Percentiles rank a stretch among this genome's conserved stretches.
These are phyloP conservation scores for Trichoderma afroharzianum DNA, from an alignment of 2,329 filamentous ascomycete genomes.

Conservation along the genomic window DNA sequence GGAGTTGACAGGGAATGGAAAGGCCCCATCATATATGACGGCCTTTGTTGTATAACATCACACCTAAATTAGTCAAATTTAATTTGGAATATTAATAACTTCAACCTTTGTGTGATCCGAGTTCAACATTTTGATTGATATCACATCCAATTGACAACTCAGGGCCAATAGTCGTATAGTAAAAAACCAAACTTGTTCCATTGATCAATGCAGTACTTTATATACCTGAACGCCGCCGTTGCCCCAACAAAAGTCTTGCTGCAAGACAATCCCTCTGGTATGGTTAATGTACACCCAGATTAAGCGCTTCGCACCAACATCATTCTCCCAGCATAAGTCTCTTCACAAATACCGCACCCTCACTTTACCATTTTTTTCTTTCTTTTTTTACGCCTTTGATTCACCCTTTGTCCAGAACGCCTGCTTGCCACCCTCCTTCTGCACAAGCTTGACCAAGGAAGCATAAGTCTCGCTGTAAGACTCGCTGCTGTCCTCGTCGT, in stretches of 20 bases:
- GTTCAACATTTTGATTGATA: neutral
- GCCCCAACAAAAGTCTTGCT: constrained; percentile 28
- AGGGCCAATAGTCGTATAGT: neutral
- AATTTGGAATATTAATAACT: neutral
- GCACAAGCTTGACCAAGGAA: constrained; percentile 61
- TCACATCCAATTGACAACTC: too few species aligned
- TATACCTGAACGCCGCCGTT: constrained; percentile 39
- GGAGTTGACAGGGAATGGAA: neutral
- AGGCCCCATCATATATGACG: neutral
- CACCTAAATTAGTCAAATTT: neutral
- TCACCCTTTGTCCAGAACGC: constrained; percentile 45
- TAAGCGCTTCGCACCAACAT: constrained; percentile 18
- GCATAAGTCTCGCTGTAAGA: constrained; percentile 62
- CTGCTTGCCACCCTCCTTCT: constrained; percentile 62
- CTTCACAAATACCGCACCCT: neutral
- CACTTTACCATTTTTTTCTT: neutral
- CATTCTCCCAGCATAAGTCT: neutral
- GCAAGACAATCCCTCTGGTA: constrained; percentile 31
- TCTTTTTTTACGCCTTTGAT: constrained; percentile 25
- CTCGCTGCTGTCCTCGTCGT: constrained; percentile 50
- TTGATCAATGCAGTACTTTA: constrained; percentile 24
- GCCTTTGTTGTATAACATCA: constrained; percentile 8
- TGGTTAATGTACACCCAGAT: constrained; percentile 35
- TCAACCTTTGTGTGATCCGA: neutral
- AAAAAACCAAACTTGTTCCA: constrained; percentile 22